phyloP scores from a whole-genome alignment of 495 filamentous ascomycete species.

The Penicillium flavigenum region DNA sequence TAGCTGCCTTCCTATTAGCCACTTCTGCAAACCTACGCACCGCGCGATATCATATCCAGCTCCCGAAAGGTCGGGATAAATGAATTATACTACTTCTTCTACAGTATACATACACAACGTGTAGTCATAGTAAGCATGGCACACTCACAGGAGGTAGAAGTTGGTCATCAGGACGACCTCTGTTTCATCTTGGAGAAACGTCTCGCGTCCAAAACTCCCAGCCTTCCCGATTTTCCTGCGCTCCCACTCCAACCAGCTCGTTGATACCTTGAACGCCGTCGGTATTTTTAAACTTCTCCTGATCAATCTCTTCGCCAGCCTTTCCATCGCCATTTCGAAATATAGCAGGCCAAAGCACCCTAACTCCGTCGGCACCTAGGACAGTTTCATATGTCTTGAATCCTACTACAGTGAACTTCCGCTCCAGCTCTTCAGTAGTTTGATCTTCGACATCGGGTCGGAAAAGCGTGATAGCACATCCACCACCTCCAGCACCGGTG shows the following conservation, averaged over 20 bases:
- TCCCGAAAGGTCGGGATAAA: too few relatives aligned
- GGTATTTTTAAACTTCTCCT: conserved; percentile 83
- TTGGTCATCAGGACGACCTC: not conserved
- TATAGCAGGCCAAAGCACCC: conserved; percentile 86
- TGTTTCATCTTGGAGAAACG: conserved; percentile 9
- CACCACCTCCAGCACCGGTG: conserved; percentile 93
- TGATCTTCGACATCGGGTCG: conserved; percentile 57
- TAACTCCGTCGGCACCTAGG: conserved; percentile 88
- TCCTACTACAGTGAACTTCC: conserved; percentile 66
- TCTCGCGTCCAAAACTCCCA: conserved; percentile 97
- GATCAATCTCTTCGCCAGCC: conserved; percentile 83
- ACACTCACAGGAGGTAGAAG: not conserved
- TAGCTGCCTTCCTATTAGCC: too few relatives aligned
- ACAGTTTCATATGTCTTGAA: conserved; percentile 80
- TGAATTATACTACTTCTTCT: too few relatives aligned
- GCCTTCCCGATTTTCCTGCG: conserved; percentile 68
- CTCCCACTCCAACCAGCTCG: conserved; percentile 10
- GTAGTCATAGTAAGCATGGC: too few relatives aligned
- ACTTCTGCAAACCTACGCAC: too few relatives aligned
- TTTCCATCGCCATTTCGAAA: conserved; percentile 70
- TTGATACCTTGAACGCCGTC: conserved; percentile 57
- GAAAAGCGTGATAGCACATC: conserved; percentile 88
- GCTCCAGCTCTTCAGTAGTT: conserved; percentile 58
- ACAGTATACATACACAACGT: too few relatives aligned
- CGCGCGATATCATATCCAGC: too few relatives aligned